phyloP scores from a whole-genome alignment of 2,329 filamentous ascomycete species.

The Nemania sp. region DNA sequence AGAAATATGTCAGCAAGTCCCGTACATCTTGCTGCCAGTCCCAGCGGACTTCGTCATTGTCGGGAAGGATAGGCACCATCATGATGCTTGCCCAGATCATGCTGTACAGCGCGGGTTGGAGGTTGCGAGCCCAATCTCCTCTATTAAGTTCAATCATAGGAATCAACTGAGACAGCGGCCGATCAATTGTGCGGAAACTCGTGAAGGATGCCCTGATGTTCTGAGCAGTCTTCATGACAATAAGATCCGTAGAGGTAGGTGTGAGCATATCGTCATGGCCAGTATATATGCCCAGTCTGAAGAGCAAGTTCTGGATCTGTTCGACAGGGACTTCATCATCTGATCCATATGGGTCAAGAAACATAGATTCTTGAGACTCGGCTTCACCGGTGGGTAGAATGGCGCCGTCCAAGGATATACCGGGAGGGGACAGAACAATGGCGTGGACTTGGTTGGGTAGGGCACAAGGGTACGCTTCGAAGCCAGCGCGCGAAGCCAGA shows the following conservation, averaged over 20 bases:
- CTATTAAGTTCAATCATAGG: conserved; percentile 44
- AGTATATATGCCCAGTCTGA: conserved; percentile 50
- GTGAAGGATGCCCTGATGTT: conserved; percentile 79
- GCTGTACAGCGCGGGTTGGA: conserved; percentile 68
- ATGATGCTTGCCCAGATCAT: conserved; percentile 73
- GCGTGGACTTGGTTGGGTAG: conserved; percentile 87
- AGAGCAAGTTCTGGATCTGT: conserved; percentile 64
- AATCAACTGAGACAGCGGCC: conserved; percentile 44
- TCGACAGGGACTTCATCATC: conserved; percentile 67
- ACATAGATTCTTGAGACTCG: conserved; percentile 63
- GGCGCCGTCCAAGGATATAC: conserved; percentile 63
- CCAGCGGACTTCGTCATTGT: conserved; percentile 45
- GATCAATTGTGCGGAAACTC: conserved; percentile 48
- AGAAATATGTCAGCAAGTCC: conserved; percentile 67
- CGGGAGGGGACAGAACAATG: conserved; percentile 67
- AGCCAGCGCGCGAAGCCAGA: conserved; percentile 72
- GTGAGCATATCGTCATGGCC: conserved; percentile 59
- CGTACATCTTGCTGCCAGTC: conserved; percentile 66
- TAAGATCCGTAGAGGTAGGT: conserved; percentile 66
- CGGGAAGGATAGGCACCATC: conserved; percentile 50
- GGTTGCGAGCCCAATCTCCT: conserved; percentile 61
- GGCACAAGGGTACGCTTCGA: conserved; percentile 78
- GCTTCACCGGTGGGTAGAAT: conserved; percentile 46
- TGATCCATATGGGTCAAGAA: conserved; percentile 79
- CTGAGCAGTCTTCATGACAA: conserved; percentile 75